Conservation (phyloP, 345 rosid species). For the Cardamine chenopodiifolia region DNA sequence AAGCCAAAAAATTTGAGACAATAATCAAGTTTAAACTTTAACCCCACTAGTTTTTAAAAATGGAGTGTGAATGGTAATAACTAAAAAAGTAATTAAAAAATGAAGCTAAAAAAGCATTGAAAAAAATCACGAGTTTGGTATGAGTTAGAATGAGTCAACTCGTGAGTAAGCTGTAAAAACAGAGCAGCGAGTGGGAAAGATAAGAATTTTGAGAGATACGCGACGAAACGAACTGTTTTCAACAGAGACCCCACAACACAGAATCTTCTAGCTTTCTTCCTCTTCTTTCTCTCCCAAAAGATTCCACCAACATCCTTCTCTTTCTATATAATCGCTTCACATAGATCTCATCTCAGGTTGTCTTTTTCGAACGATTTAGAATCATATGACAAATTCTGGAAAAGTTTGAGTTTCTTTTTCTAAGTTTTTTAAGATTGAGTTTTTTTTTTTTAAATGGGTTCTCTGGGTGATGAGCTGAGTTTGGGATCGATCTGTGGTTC, state of each 20-base stretch:
- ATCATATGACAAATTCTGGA: background rate
- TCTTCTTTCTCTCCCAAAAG: background rate
- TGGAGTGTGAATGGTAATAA: background rate
- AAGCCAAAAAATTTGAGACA: background rate
- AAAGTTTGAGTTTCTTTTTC: background rate
- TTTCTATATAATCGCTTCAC: slow-evolving; percentile 12
- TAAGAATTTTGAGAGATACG: slow-evolving; percentile 52
- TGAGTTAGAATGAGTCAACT: slow-evolving; percentile 22
- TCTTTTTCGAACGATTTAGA: background rate
- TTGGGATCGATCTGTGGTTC: slow-evolving; percentile 64
- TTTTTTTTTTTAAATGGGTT: slow-evolving; percentile 24
- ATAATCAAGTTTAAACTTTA: background rate
- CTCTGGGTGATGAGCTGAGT: slow-evolving; percentile 70
- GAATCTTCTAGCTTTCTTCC: slow-evolving; percentile 42
- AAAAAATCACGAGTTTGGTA: slow-evolving; percentile 32
- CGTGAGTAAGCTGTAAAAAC: slow-evolving; percentile 19
- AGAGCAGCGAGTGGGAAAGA: slow-evolving; percentile 13
- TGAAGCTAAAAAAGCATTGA: background rate
- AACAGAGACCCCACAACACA: slow-evolving; percentile 41
- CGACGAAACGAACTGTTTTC: slow-evolving; percentile 58
- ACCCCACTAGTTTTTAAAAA: background rate
- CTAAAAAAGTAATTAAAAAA: background rate
- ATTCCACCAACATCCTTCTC: slow-evolving; percentile 8
- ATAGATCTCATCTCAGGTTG: slow-evolving; percentile 40
- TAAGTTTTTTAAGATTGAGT: background rate